Evolutionary conservation across 1,139 yeast genomes (phyloP).

Genomic region (Pichia sp.): DNA sequence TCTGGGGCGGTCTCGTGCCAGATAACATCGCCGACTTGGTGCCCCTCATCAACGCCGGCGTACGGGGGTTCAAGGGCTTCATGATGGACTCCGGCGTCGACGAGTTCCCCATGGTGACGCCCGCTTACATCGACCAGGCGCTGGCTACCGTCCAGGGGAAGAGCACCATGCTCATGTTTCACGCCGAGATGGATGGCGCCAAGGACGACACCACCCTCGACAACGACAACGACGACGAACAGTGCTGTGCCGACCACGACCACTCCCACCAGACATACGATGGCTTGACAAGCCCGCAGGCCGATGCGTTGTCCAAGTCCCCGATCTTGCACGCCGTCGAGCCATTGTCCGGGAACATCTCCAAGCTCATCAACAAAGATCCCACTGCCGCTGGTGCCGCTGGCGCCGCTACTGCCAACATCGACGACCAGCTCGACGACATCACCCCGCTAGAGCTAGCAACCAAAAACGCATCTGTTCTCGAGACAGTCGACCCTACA

Average conservation of each 20-base stretch:
- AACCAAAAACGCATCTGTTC: conserved; percentile 39
- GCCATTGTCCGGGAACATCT: conserved; percentile 49
- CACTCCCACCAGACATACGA: conserved; percentile 12
- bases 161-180: conserved; percentile 80
- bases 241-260: conserved; percentile 9
- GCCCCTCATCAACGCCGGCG: conserved; percentile 79
- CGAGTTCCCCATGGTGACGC: conserved; percentile 80
- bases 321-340: conserved; percentile 54
- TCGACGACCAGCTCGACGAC: conserved; percentile 18
- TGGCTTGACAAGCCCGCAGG: conserved; percentile 46
- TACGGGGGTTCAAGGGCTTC: conserved; percentile 88
- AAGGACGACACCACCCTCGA: conserved; percentile 2
- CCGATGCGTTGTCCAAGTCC: conserved; percentile 48
- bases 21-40: conserved; percentile 61
- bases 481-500: conserved; percentile 52
- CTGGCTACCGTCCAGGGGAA: conserved; percentile 56
- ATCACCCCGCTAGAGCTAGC: conserved; percentile 46
- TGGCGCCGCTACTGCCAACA: background rate
- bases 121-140: conserved; percentile 59
- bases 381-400: background rate
- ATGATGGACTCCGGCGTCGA: conserved; percentile 90
- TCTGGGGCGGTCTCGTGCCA: conserved; percentile 95
- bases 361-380: conserved; percentile 40
- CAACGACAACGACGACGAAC: background rate
- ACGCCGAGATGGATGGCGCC: conserved; percentile 74